These are phyloP conservation scores for Pythium insidiosum DNA, from an alignment of 352 stramenopile species.

Conservation along the genomic window DNA sequence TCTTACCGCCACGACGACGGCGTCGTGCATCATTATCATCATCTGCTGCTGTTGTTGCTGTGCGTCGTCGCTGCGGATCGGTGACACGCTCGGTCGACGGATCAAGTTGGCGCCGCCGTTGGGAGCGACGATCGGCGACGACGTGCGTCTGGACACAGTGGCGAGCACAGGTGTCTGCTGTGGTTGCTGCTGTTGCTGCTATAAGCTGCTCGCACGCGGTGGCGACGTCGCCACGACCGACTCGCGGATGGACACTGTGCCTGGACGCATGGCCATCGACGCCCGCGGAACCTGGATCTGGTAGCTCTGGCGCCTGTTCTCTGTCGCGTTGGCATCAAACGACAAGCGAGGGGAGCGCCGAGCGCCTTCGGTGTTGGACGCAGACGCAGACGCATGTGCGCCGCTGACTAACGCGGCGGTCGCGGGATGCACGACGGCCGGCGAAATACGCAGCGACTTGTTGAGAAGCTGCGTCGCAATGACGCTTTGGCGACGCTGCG, in stretches of 20 bases:
- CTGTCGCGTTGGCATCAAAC: not conserved
- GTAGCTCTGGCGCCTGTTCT: conserved; percentile 4
- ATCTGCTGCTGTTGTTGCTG: too few species aligned
- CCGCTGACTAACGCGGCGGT: too few species aligned
- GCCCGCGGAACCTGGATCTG: too few species aligned
- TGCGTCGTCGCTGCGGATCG: conserved; percentile 29
- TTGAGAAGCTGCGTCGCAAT: conserved; percentile 16
- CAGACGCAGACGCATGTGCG: too few species aligned
- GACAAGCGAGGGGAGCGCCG: too few species aligned
- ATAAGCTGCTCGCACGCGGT: too few species aligned
- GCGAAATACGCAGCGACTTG: conserved; percentile 12
- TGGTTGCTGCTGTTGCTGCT: too few species aligned
- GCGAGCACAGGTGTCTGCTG: conserved; percentile 33
- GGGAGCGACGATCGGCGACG: conserved; percentile 31
- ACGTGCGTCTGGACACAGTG: conserved; percentile 51
- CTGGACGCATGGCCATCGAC: too few species aligned
- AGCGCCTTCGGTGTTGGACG: too few species aligned
- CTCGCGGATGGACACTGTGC: too few species aligned
- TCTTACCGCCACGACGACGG: conserved; percentile 79
- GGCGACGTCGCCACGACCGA: too few species aligned
- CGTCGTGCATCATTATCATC: too few species aligned
- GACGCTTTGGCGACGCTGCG: conserved; percentile 5
- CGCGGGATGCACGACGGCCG: conserved; percentile 8
- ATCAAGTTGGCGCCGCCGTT: conserved; percentile 16
- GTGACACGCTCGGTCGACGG: conserved; percentile 42